Base-by-base conservation (phyloP, 805 yeast genomes). In the Starmerella stellata region DNA sequence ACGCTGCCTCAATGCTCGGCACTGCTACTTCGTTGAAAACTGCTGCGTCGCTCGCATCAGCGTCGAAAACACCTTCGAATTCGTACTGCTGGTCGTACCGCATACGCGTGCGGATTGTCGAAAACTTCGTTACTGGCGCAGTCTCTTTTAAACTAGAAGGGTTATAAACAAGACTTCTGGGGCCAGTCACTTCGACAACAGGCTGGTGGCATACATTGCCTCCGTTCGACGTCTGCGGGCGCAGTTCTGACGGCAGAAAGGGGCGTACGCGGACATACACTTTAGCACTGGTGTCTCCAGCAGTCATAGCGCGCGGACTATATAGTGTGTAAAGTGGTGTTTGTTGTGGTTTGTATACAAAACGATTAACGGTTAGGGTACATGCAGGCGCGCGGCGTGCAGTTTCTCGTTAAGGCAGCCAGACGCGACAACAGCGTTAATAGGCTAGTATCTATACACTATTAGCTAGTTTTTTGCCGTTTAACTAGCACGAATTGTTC, bases 11-110 rank as follows among this genome's bases (percentile, higher is more conserved):
- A 5, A 85, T 61, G 35, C 82, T 60, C 0, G 93, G 87, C 37
- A 65, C 62, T 0, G 93, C 72, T 1, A 93, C 80, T 23, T 58
- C 56, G 21, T 60, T 52, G 52, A 71, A 85, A 0, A 85, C 80
- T 5, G 75, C 75, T 8, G 65, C 62, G 51, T 85, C 95, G 1
- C 70, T 44, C 0, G 78, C 59, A 16, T 57, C 58, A 38, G 69
- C 75, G 55, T 77, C 90, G 54, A 83, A 81, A 9, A 83, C 58
- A 42, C 67, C 63, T 56, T 85, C 95, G 57, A 85, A 85, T 1
- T 78, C 78, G 58, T 80, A 85, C 4, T 11, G 18, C 27, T 44
- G 47, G 30, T 44, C 41, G 30, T 35, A 39, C 4, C 21, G 24
- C 16, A 23, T 35, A n/a, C 42, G 14, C 5, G 37, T n/a, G 2